Conservation (phyloP, 352 stramenopile species). For the Globisporangium sylvaticum region DNA sequence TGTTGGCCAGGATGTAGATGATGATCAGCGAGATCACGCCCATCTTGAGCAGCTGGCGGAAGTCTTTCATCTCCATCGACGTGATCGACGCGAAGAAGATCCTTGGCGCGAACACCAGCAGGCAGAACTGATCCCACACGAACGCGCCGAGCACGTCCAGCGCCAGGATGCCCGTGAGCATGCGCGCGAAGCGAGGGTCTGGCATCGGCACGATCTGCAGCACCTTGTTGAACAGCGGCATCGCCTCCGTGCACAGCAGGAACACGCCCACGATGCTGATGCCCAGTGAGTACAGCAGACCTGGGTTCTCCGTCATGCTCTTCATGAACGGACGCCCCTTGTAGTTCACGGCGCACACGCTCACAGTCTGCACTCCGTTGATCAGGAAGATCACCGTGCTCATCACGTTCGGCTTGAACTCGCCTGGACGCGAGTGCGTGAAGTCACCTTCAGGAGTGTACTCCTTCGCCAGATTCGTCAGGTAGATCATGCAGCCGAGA, state of each 20-base stretch:
- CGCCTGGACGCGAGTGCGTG: conserved; percentile 68
- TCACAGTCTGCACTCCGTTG: conserved; percentile 92
- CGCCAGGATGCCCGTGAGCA: conserved; percentile 76
- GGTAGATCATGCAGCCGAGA: conserved; percentile 90
- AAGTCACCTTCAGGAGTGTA: conserved; percentile 86
- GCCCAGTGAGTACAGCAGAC: conserved; percentile 91
- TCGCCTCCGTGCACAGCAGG: conserved; percentile 90
- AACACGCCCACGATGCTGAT: conserved; percentile 85
- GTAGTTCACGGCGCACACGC: conserved; percentile 99
- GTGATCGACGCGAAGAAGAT: conserved; percentile 82
- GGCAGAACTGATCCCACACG: conserved; percentile 81
- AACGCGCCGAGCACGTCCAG: conserved; percentile 86
- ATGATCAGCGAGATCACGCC: conserved; percentile 71
- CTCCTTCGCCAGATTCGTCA: conserved; percentile 89
- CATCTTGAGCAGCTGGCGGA: conserved; percentile 86
- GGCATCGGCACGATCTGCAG: conserved; percentile 92
- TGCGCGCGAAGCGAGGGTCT: conserved; percentile 75
- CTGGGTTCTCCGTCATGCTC: conserved; percentile 94
- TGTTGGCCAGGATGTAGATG: conserved; percentile 87
- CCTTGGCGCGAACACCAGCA: conserved; percentile 82
- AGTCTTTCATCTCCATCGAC: conserved; percentile 72
- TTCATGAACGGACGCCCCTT: conserved; percentile 98
- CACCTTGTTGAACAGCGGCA: conserved; percentile 91
- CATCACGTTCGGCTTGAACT: conserved; percentile 97
- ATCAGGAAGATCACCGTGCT: conserved; percentile 99